phyloP scores from a whole-genome alignment of 1,139 yeast genomes.

The Debaryomyces subglobosus region DNA sequence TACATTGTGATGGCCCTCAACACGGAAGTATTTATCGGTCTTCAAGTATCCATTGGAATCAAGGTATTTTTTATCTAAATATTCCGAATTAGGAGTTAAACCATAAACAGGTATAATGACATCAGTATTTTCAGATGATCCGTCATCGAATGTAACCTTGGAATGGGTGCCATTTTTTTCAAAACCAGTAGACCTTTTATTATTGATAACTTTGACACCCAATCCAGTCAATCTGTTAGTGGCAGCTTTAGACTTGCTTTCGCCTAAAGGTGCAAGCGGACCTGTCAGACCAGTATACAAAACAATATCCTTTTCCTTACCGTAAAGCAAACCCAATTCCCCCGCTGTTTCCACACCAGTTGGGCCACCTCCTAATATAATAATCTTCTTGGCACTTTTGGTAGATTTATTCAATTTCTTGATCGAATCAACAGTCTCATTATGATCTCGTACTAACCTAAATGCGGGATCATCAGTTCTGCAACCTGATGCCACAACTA shows the following conservation, averaged over 20 bases:
- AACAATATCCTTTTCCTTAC: conserved; percentile 23
- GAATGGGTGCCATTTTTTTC: conserved; percentile 8
- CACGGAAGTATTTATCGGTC: conserved; percentile 29
- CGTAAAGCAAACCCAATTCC: conserved; percentile 30
- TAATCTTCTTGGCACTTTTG: conserved; percentile 27
- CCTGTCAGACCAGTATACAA: conserved; percentile 30
- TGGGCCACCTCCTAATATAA: conserved; percentile 43
- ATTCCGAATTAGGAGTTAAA: conserved; percentile 30
- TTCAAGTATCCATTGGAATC: conserved; percentile 25
- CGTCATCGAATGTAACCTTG: conserved; percentile 19
- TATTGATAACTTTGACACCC: conserved; percentile 31
- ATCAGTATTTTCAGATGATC: conserved; percentile 25
- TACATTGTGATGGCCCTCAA: conserved; percentile 28
- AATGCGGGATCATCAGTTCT: conserved; percentile 26
- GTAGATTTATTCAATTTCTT: conserved; percentile 19
- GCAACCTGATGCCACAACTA: conserved; percentile 39
- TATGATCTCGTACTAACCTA: conserved; percentile 26
- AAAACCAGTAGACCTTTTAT: conserved; percentile 14
- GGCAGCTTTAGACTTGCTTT: conserved; percentile 19
- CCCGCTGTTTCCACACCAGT: conserved; percentile 47
- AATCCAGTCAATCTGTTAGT: conserved; percentile 23
- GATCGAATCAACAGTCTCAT: conserved; percentile 18
- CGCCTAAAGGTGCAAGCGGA: conserved; percentile 25
- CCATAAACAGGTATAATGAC: conserved; percentile 28
- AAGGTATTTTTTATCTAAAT: conserved; percentile 18